Percentiles rank a stretch among this genome's conserved stretches.
Conservation (phyloP, 2,329 filamentous ascomycete genomes). For the Grosmannia clavigera region DNA sequence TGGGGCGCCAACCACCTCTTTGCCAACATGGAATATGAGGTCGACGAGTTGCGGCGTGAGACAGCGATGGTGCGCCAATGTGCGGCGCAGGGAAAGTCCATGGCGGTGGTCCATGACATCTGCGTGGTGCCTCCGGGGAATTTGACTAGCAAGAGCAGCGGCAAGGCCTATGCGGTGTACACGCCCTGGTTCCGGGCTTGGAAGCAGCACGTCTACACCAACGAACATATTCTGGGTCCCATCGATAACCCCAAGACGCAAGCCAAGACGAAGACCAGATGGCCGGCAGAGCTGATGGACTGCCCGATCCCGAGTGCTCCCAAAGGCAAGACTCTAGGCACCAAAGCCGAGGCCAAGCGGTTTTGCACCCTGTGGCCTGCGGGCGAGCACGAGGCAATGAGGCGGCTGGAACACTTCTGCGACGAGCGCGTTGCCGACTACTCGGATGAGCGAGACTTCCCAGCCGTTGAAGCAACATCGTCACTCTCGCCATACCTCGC, state of each 20-base stretch:
- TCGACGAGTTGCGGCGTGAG: conserved; percentile 59
- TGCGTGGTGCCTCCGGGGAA: conserved; percentile 61
- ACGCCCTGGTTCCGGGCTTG: conserved; percentile 71
- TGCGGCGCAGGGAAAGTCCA: not conserved
- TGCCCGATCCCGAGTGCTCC: not conserved
- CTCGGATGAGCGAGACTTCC: not conserved
- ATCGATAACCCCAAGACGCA: not conserved
- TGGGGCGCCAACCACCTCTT: conserved; percentile 69
- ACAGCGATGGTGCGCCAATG: not conserved
- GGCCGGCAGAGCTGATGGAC: conserved; percentile 36
- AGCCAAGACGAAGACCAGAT: not conserved
- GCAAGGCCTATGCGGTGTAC: conserved; percentile 76
- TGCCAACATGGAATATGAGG: conserved; percentile 82
- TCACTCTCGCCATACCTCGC: not conserved
- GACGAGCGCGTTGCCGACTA: not conserved
- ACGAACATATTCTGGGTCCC: conserved; percentile 40
- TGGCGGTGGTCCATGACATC: not conserved
- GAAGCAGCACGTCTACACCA: conserved; percentile 63
- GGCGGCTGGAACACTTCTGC: not conserved
- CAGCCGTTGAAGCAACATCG: not conserved
- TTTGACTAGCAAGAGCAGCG: conserved; percentile 52
- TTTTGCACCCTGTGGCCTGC: not conserved
- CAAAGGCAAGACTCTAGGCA: not conserved
- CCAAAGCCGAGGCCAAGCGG: not conserved
- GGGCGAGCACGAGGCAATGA: not conserved